Conservation (phyloP, 768 basidiomycete species). For the Mycena epipterygia region DNA sequence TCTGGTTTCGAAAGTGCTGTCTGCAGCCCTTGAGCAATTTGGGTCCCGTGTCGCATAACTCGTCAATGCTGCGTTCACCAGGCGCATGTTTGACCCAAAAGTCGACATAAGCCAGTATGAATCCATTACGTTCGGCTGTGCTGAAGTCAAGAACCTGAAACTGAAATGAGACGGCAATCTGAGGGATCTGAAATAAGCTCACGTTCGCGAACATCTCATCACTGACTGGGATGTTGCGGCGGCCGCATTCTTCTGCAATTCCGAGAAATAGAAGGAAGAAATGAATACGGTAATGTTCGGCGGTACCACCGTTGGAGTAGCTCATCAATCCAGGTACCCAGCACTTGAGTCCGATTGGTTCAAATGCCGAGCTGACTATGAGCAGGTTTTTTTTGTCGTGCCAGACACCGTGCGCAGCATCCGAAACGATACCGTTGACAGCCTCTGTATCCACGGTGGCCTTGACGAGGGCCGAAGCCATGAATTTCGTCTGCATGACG, state of each 20-base stretch:
- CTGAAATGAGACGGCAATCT: neutral
- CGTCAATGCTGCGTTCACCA: too few species aligned
- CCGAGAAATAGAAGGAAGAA: conserved; percentile 45
- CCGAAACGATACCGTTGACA: conserved; percentile 43
- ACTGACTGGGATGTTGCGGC: conserved; percentile 21
- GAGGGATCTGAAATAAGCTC: too few species aligned
- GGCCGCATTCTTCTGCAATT: conserved; percentile 39
- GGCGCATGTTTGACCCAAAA: too few species aligned
- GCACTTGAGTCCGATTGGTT: conserved; percentile 27
- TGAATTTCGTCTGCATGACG: neutral
- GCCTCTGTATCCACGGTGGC: neutral
- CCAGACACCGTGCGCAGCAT: conserved; percentile 48
- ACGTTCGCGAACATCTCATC: conserved; percentile 1
- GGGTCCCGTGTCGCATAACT: too few species aligned
- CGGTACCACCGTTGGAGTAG: too few species aligned
- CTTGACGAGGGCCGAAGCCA: neutral
- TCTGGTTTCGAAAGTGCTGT: conserved; percentile 2
- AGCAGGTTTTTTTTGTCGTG: conserved; percentile 33
- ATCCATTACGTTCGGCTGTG: conserved; percentile 47
- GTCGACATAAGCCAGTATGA: conserved; percentile 43
- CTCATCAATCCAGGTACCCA: too few species aligned
- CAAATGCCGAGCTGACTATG: conserved; percentile 40
- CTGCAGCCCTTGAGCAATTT: neutral
- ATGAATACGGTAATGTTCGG: conserved; percentile 44
- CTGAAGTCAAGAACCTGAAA: conserved; percentile 51